Evolutionary conservation across 208 protist genomes (phyloP).

Genomic region (Leishmania braziliensis): DNA sequence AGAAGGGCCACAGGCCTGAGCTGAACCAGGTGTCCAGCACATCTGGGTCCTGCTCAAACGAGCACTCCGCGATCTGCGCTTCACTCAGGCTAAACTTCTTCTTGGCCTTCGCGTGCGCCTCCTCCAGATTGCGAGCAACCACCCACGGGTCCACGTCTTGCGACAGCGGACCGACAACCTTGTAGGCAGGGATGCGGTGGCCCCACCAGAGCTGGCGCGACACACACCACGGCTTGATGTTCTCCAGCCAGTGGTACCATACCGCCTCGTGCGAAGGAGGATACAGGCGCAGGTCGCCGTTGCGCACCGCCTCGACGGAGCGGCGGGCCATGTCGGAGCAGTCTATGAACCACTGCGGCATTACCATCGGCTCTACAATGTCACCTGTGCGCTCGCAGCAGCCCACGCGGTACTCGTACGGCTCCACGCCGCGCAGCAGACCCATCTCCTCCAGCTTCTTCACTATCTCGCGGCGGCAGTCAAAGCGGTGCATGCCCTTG

Average conservation of each 20-base stretch:
- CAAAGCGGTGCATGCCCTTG: slow-evolving; percentile 97
- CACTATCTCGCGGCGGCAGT: slow-evolving; percentile 91
- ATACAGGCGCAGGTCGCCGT: slow-evolving; percentile 94
- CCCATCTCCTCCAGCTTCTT: slow-evolving; percentile 92
- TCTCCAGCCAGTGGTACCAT: slow-evolving; percentile 97
- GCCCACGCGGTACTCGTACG: slow-evolving; percentile 96
- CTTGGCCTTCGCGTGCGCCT: slow-evolving; percentile 91
- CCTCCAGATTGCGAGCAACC: slow-evolving; percentile 91
- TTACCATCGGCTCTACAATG: slow-evolving; percentile 99
- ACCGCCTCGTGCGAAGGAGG: slow-evolving; percentile 91
- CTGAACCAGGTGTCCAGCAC: slow-evolving; percentile 99
- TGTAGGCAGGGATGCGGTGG: slow-evolving; percentile 99
- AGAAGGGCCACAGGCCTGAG: slow-evolving; percentile 99
- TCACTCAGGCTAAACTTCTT: slow-evolving; percentile 83
- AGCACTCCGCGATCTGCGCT: slow-evolving; percentile 51
- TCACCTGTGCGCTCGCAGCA: slow-evolving; percentile 98
- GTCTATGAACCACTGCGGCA: slow-evolving; percentile 99
- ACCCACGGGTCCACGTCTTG: slow-evolving; percentile 90
- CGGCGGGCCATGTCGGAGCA: slow-evolving; percentile 90
- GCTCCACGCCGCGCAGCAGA: slow-evolving; percentile 89
- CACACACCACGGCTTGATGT: slow-evolving; percentile 98
- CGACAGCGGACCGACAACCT: slow-evolving; percentile 52
- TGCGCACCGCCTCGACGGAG: slow-evolving; percentile 85
- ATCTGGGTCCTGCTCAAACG: slow-evolving; percentile 97
- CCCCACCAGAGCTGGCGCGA: slow-evolving; percentile 99